Evolutionary conservation across 1,284 basidiomycete genomes (phyloP).

Genomic region (Malassezia furfur): DNA sequence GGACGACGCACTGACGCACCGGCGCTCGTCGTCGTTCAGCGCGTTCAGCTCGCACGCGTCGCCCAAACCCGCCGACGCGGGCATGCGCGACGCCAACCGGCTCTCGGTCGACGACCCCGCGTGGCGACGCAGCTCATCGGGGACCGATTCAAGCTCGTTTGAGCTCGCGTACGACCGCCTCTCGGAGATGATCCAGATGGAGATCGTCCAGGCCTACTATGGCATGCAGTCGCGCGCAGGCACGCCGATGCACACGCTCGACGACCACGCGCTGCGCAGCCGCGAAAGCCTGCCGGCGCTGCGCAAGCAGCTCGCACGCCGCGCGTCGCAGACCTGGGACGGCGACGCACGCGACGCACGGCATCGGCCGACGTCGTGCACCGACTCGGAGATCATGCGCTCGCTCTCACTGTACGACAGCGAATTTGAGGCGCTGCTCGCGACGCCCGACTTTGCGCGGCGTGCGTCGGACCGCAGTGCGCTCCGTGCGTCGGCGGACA

Average conservation of each 20-base stretch:
- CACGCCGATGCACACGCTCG: conserved; percentile 1
- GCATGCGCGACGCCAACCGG: too few species aligned
- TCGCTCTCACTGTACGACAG: conserved; percentile 14
- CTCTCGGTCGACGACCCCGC: not conserved
- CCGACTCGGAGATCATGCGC: conserved; percentile 14
- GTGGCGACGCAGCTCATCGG: not conserved
- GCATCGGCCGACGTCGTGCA: not conserved
- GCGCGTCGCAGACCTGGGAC: not conserved
- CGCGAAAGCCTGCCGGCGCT: not conserved
- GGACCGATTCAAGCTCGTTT: not conserved
- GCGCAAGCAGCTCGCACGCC: not conserved
- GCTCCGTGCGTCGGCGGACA: not conserved
- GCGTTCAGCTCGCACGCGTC: not conserved
- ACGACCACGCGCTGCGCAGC: not conserved
- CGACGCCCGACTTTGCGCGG: conserved; percentile 1
- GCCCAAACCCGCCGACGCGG: not conserved
- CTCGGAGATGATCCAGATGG: conserved; percentile 15
- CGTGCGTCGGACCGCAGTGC: not conserved
- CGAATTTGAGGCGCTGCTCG: conserved; percentile 14
- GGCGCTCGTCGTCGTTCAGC: not conserved
- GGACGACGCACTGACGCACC: not conserved
- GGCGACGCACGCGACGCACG: not conserved
- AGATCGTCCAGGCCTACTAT: conserved; percentile 14
- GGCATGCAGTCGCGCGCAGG: not conserved
- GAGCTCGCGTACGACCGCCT: conserved; percentile 8